Evolutionary conservation across 2,329 filamentous ascomycete genomes (phyloP).

Genomic region (Scedosporium apiospermum): DNA sequence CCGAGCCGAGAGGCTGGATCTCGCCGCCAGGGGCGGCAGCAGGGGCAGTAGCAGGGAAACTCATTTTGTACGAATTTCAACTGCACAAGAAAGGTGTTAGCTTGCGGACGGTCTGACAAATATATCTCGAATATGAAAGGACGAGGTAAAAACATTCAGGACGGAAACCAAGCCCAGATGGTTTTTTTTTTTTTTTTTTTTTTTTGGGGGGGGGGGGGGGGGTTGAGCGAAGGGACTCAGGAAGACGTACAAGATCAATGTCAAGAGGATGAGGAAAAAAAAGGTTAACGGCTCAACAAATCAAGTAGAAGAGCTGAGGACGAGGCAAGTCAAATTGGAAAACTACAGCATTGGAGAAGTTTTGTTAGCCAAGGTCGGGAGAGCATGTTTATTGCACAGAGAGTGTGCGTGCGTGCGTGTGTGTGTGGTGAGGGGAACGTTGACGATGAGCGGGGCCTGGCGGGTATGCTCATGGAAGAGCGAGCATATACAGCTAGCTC

Average conservation of each 20-base stretch:
- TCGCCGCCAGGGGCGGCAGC: constrained; percentile 16
- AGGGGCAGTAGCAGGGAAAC: constrained; percentile 11
- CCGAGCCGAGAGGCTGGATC: constrained; percentile 17
- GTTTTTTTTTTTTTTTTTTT: too few species aligned
- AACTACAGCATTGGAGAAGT: neutral
- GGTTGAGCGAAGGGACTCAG: neutral
- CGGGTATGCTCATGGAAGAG: neutral
- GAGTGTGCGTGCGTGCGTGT: too few species aligned
- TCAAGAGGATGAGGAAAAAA: neutral
- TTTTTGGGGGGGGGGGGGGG: too few species aligned
- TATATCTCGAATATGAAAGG: neutral
- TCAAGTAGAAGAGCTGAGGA: neutral
- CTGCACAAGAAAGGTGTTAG: too few species aligned
- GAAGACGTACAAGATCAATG: neutral
- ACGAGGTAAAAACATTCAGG: neutral
- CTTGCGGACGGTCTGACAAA: too few species aligned
- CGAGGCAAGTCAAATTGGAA: neutral
- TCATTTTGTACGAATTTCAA: constrained; percentile 8
- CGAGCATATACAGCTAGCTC: neutral
- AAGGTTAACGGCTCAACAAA: neutral
- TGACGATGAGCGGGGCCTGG: too few species aligned
- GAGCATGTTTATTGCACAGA: too few species aligned
- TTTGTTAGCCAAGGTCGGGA: neutral
- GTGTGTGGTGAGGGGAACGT: too few species aligned
- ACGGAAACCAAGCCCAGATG: neutral